Evolutionary conservation across 148 eudicot species (phyloP), one percentile per base, ranked within the genome.

Genomic region (Fagopyrum homotropicum): DNA sequence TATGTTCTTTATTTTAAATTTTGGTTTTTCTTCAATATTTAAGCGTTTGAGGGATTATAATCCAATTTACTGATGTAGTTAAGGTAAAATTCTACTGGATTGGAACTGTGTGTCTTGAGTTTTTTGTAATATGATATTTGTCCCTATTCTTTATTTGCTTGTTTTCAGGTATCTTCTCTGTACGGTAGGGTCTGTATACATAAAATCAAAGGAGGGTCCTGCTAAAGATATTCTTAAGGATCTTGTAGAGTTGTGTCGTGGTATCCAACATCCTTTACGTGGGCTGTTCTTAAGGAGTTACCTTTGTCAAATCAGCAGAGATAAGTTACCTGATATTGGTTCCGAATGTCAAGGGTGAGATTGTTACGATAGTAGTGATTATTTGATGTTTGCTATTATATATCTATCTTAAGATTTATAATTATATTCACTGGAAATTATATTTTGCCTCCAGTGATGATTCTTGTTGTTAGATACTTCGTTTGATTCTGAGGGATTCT

Each of bases 171-270:
- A 95, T 82, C 92, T 95, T 72, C 90, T 95, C 43, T 95, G 96
- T 79, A 95, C 98, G 54, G 98, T 88, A 51, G 98, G 98, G 75
- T 95, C 92, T 82, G 98, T 95, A 59, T 95, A 92, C 82, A 92
- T 95, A 75, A 92, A 89, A 78, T 95, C 98, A 29, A 95, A 92
- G 87, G 98, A 95, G 81, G 98, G 97, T 74, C 98, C 98, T 74
- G 96, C 98, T 4, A 95, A 92, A 84, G 98, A 90, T 85, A 85
- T 95, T 44, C 91, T 95, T 19, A 95, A 95, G 77, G 98, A 95
- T 89, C 91, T 95, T 73, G 97, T 95, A 22, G 98, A 95, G 85
- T 86, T 95, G 98, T 95, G 98, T 76, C 98, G 98, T 75, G 98
- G 98, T 46, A 86, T 95, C 69, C 98, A 95, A 80, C 96, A 95